Evolutionary conservation across 129 eudicot genomes (phyloP), one percentile per base, ranked within the genome.

Genomic region (Lactuca saligna): DNA sequence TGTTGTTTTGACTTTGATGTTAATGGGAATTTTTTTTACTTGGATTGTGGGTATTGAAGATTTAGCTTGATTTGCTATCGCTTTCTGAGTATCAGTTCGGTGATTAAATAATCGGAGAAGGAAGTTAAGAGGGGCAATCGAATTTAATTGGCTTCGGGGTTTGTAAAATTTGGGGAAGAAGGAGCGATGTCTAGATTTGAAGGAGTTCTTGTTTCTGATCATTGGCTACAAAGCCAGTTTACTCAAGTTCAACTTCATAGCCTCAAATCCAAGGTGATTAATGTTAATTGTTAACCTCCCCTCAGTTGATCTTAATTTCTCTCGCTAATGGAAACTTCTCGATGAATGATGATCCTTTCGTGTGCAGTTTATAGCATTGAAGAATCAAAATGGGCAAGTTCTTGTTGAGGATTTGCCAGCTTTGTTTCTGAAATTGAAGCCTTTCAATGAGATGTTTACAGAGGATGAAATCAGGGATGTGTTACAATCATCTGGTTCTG

Each of bases 141-240:
- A 44, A 41, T 25, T 73, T 42, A 16, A 37, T 57, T 7, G 51
- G 50, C 6, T 60, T 54, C 63, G 14, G 71, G n/a, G 66, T 68
- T 61, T 17, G 71, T 54, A 17, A 31, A 61, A 78, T 68, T 65
- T 80, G 77, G 79, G 79, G 82, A 25, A 66, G 74, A 64, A 66
- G 39, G 29, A 25, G 51, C 51, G 79, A 91, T 91, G 97, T 88
- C 91, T 80, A 80, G 87, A 66, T 92, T 75, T 70, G 91, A 66
- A 78, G 98, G 96, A 63, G 98, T 92, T 79, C 25, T 84, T 58
- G 89, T 92, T 74, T 88, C 98, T 76, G 98, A 92, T 86, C 89
- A 81, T 38, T 80, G 80, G 85, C 96, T 92, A 75, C 98, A 88
- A 55, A 84, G 89, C 57, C 98, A 92, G 77, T 92, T 92, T 73